Base-by-base conservation (phyloP, 306 rosid genomes). In the Spatholobus suberectus region DNA sequence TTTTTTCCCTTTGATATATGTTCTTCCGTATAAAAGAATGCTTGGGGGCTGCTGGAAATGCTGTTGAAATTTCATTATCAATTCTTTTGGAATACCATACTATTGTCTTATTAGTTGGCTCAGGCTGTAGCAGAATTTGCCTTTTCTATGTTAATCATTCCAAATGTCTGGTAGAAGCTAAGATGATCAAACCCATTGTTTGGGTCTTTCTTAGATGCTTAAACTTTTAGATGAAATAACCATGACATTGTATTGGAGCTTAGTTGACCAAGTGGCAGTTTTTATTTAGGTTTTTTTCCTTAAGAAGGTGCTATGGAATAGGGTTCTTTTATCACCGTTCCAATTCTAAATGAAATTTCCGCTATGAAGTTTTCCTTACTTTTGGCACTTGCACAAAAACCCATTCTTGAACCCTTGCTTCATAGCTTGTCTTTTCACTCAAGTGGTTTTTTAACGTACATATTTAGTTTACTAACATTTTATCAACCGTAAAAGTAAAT, bases 111-210 rank as follows among this genome's bases (percentile, higher is more conserved):
- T 81, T 94, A 90, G 87, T 86, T 89, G n/a, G n/a, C n/a, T n/a
- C n/a, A n/a, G 89, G 91, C 91, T 29, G 87, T 90, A 44, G 90
- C 94, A 0, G 96, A 90, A 72, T 93, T 91, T 83, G 93, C 96
- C 70, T 91, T 87, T 77, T 77, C 90, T 69, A n/a, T 93, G 80
- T 81, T 84, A 73, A 80, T 90, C 63, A 89, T 90, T 46, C 90
- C 90, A 1, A 32, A 32, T 12, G 44, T 63, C 43, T 7, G 23
- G 43, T 32, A 29, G 41, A 62, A 6, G 70, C 70, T 62, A 62
- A 62, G 70, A 15, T 62, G 21, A 62, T 62, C 70, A 29, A 62
- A 57, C 35, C 35, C 4, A 20, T n/a, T 10, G 4, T 18, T 20
- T 23, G 6, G 63, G n/a, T 55, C 24, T 68, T 75, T 51, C 14